A percentile compares a stretch with the other conserved stretches of the same genome.
Evolutionary conservation across 2,329 filamentous ascomycete species (phyloP).

Genomic region (Pseudogymnoascus sp.): DNA sequence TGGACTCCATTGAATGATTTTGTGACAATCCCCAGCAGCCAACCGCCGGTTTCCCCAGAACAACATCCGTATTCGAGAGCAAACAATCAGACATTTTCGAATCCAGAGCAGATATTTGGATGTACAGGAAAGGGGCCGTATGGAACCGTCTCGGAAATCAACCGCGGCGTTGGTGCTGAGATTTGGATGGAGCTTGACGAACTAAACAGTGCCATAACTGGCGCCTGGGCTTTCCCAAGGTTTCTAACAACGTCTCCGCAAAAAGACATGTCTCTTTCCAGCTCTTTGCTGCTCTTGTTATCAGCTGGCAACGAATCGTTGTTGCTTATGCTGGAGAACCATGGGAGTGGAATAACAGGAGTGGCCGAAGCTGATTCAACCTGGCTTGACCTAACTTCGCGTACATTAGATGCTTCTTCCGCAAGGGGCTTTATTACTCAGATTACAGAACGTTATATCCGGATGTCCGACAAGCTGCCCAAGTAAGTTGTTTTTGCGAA

Average conservation of each 20-base stretch:
- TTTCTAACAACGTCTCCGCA: not conserved
- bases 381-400: constrained; percentile 44
- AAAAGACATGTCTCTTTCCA: not conserved
- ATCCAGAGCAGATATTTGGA: constrained; percentile 55
- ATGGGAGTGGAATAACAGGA: constrained; percentile 41
- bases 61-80: constrained; percentile 16
- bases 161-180: constrained; percentile 62
- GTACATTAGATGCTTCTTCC: constrained; percentile 43
- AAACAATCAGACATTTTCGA: constrained; percentile 22
- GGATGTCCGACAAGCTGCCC: not conserved
- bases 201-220: constrained; percentile 40
- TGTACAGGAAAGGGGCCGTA: constrained; percentile 57
- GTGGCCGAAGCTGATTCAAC: constrained; percentile 33
- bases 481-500: not conserved
- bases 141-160: constrained; percentile 61
- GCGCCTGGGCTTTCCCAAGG: constrained; percentile 45
- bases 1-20: constrained; percentile 42
- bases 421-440: constrained; percentile 40
- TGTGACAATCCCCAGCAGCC: constrained; percentile 36
- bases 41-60: constrained; percentile 30
- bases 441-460: constrained; percentile 43
- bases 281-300: constrained; percentile 19
- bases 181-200: constrained; percentile 51
- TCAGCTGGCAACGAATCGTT: constrained; percentile 24
- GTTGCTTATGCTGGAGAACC: constrained; percentile 39